Evolutionary conservation across 1,284 basidiomycete genomes (phyloP).

Genomic region (Kwoniella shivajii): DNA sequence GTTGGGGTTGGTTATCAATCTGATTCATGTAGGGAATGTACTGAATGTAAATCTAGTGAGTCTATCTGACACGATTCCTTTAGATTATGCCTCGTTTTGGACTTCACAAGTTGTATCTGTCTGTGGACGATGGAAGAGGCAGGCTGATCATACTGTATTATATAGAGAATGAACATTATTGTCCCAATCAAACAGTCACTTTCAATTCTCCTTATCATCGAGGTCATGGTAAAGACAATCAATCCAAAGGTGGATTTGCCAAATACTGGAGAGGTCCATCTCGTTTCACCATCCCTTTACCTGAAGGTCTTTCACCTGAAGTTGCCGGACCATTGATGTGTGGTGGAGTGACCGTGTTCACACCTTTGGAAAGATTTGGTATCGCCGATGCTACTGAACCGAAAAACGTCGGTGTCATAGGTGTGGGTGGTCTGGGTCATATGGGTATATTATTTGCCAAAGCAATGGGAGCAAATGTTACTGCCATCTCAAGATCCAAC

Average conservation of each 20-base stretch:
- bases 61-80: slow-evolving; percentile 19
- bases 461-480: slow-evolving; percentile 63
- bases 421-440: slow-evolving; percentile 40
- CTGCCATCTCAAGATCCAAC: slow-evolving; percentile 59
- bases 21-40: slow-evolving; percentile 53
- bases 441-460: slow-evolving; percentile 53
- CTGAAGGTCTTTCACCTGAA: slow-evolving; percentile 61
- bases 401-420: slow-evolving; percentile 57
- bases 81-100: not conserved
- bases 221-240: slow-evolving; percentile 28
- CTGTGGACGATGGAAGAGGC: too few species aligned
- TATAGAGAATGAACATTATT: slow-evolving; percentile 7
- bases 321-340: slow-evolving; percentile 56
- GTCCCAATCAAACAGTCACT: not conserved
- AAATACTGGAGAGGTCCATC: slow-evolving; percentile 47
- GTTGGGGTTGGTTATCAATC: slow-evolving; percentile 58
- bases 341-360: slow-evolving; percentile 34
- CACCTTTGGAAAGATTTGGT: slow-evolving; percentile 18
- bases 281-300: slow-evolving; percentile 65
- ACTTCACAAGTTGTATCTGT: not conserved
- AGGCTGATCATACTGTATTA: too few species aligned
- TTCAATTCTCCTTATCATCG: slow-evolving; percentile 9
- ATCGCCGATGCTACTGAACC: slow-evolving; percentile 44
- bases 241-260: slow-evolving; percentile 55
- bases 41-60: slow-evolving; percentile 51